Base-by-base conservation (phyloP, 257 asterid genomes). In the Solanum paucissectum region DNA sequence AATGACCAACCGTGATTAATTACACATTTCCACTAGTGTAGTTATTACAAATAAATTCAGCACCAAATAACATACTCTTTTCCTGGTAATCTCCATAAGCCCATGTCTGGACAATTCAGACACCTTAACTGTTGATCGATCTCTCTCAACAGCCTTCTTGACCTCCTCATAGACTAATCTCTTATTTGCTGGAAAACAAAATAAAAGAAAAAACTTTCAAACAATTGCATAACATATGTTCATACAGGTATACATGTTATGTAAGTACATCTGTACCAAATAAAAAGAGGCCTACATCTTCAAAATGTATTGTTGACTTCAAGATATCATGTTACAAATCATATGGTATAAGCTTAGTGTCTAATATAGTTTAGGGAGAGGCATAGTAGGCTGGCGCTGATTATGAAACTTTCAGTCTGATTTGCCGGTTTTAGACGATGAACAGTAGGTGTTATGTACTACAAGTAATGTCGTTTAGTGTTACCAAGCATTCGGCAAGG, bases 21-120 rank as follows among this genome's bases (percentile, higher is more conserved):
- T 49, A 82, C 44, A 10, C 20, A 82, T 46, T 46, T 32, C 42
- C 66, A 20, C 8, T 29, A 82, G 69, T 49, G 66, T 46, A 44
- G 37, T 79, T 79, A 44, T 29, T 27, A 42, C 64, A 55, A 36
- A 42, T 40, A 84, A 64, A 29, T 40, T 12, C 58, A 14, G 85
- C 25, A 33, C 38, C 55, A 60, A 71, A 81, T 55, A 79, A 91
- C 93, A 89, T 90, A 97, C 99, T 94, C 99, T 91, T 94, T 97
- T 97, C 81, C 98, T 91, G 72, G 98, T 97, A 86, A 97, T 95
- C 92, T 97, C 99, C 99, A 97, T 97, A 86, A 97, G 98, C 87
- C 98, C 99, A n/a, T 95, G 91, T 90, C 94, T 94, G 83, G 99
- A 95, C 86, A 95, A 88, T 87, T 97, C 99, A 77, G 98, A 97